These are phyloP conservation scores for Apiotrichum montevideense DNA, from an alignment of 1,284 basidiomycete species.

Conservation along the genomic window DNA sequence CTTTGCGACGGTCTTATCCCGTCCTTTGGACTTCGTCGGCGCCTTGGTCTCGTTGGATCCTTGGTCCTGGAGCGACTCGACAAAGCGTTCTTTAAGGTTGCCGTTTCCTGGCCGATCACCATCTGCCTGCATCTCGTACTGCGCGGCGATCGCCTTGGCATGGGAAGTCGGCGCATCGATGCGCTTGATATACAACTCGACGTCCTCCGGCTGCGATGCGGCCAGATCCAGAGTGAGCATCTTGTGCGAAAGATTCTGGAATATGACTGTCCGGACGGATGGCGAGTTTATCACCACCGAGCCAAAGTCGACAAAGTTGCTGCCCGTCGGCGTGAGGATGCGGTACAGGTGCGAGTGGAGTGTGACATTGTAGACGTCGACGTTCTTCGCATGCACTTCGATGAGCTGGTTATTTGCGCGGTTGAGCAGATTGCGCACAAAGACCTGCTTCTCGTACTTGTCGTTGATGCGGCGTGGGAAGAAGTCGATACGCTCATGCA, in stretches of 20 bases:
- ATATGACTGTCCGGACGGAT: slow-evolving; percentile 48
- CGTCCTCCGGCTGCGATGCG: slow-evolving; percentile 51
- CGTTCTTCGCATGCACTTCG: slow-evolving; percentile 49
- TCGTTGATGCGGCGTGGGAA: slow-evolving; percentile 52
- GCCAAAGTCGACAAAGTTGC: slow-evolving; percentile 52
- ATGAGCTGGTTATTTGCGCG: slow-evolving; percentile 48
- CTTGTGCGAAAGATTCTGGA: slow-evolving; percentile 47
- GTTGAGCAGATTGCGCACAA: slow-evolving; percentile 45
- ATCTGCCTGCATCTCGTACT: background rate
- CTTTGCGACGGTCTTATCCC: slow-evolving; percentile 9
- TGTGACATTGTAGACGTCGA: slow-evolving; percentile 51
- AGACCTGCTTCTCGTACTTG: slow-evolving; percentile 51
- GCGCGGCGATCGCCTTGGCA: background rate
- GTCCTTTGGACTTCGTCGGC: slow-evolving; percentile 17
- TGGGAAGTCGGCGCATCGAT: slow-evolving; percentile 24
- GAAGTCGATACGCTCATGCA: slow-evolving; percentile 50
- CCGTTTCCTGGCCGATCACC: slow-evolving; percentile 14
- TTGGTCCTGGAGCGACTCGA: slow-evolving; percentile 48
- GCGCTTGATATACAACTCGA: slow-evolving; percentile 48
- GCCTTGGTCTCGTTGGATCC: slow-evolving; percentile 7
- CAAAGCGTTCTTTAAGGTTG: slow-evolving; percentile 49
- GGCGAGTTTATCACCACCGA: slow-evolving; percentile 51
- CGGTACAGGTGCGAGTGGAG: slow-evolving; percentile 52
- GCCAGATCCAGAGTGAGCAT: slow-evolving; percentile 47
- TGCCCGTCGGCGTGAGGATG: slow-evolving; percentile 51